Percentiles rank a stretch among this genome's conserved stretches.
These are phyloP conservation scores for Malania oleifera DNA, from an alignment of 164 flowering plant genomes.

Conservation along the genomic window DNA sequence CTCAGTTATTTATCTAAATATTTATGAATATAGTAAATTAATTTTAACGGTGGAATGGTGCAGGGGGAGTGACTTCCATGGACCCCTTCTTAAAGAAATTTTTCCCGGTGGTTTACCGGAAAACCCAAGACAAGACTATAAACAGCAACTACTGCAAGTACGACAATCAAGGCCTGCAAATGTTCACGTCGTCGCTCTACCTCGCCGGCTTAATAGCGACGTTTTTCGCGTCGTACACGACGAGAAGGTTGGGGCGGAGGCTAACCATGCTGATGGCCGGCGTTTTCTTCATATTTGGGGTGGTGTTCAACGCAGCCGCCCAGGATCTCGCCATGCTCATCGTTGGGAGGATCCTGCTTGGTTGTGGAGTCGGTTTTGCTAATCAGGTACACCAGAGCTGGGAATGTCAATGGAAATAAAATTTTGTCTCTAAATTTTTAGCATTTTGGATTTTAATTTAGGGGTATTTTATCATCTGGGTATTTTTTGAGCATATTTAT, in stretches of 20 bases:
- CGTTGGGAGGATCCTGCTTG: slow-evolving; percentile 81
- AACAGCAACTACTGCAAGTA: slow-evolving; percentile 91
- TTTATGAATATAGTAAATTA: no score
- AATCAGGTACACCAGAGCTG: no score
- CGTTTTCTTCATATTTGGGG: slow-evolving; percentile 62
- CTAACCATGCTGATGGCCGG: slow-evolving; percentile 87
- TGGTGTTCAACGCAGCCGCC: slow-evolving; percentile 65
- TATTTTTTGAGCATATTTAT: no score
- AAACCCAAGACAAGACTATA: slow-evolving; percentile 15
- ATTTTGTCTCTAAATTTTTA: no score
- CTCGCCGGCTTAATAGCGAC: slow-evolving; percentile 77
- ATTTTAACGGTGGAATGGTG: not conserved
- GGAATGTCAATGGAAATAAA: no score
- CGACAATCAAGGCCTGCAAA: slow-evolving; percentile 78
- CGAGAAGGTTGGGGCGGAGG: slow-evolving; percentile 61
- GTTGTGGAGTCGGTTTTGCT: slow-evolving; percentile 96
- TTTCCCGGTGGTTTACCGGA: slow-evolving; percentile 64
- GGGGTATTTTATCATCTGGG: no score
- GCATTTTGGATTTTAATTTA: no score
- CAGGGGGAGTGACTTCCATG: slow-evolving; percentile 97
- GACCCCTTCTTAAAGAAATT: slow-evolving; percentile 61
- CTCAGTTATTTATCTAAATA: not conserved
- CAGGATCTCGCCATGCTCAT: slow-evolving; percentile 79
- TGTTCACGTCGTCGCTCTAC: slow-evolving; percentile 89
- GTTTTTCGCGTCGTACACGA: slow-evolving; percentile 88